Evolutionary conservation across 768 basidiomycete genomes (phyloP).

Genomic region (Auriculariales sp.): DNA sequence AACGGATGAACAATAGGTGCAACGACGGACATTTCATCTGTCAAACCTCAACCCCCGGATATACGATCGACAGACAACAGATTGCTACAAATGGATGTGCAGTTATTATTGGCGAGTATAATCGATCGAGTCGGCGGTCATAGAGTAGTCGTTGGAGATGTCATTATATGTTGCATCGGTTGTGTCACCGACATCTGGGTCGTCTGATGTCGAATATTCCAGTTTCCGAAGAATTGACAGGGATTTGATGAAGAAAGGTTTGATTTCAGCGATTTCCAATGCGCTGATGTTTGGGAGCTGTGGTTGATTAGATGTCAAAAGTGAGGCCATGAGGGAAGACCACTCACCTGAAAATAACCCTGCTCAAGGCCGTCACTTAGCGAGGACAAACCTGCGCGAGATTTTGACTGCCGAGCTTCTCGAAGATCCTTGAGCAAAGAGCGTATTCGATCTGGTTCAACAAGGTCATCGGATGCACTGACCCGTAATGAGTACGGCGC

Average conservation of each 20-base stretch:
- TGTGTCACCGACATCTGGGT: background rate
- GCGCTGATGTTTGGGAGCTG: conserved; percentile 76
- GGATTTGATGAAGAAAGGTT: conserved; percentile 73
- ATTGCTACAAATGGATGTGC: too few species aligned
- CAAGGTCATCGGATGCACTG: conserved; percentile 84
- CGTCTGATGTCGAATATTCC: conserved; percentile 3
- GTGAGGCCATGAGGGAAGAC: background rate
- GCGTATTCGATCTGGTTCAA: conserved; percentile 69
- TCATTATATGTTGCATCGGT: too few species aligned
- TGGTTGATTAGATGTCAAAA: background rate
- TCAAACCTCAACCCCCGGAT: too few species aligned
- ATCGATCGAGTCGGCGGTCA: too few species aligned
- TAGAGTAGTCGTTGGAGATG: too few species aligned
- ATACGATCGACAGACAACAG: too few species aligned
- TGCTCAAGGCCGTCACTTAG: conserved; percentile 74
- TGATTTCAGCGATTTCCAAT: conserved; percentile 90
- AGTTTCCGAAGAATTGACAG: conserved; percentile 63
- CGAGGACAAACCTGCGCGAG: conserved; percentile 66
- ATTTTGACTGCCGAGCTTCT: conserved; percentile 90
- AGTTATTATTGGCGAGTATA: too few species aligned
- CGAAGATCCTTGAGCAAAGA: conserved; percentile 87
- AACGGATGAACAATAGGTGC: too few species aligned
- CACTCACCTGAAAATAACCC: conserved; percentile 13
- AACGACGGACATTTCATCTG: too few species aligned
- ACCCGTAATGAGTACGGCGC: background rate